phyloP scores from a whole-genome alignment of 2,329 filamentous ascomycete species.

The Tolypocladium ovalisporum region DNA sequence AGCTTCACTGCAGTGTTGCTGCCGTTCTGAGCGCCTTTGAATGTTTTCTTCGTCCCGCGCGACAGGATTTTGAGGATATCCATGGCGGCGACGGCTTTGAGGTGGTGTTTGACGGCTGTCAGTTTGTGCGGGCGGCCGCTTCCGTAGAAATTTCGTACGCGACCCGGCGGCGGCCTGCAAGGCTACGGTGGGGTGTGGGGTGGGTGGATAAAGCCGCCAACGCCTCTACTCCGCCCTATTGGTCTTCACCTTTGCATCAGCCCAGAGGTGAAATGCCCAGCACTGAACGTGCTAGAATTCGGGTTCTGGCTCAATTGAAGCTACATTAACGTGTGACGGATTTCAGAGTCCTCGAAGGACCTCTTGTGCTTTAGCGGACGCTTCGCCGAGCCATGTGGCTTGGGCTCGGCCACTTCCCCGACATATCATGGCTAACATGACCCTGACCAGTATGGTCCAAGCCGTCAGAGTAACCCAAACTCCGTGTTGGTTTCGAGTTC shows the following conservation, averaged over 20 bases:
- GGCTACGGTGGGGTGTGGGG: constrained; percentile 7
- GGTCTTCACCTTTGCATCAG: not conserved
- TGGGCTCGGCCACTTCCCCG: not conserved
- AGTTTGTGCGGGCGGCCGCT: not conserved
- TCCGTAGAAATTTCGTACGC: constrained; percentile 8
- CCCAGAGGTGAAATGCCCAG: not conserved
- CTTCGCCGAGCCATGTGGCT: not conserved
- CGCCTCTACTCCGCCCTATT: not conserved
- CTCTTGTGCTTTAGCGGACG: not conserved
- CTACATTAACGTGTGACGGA: not conserved
- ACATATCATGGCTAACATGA: not conserved
- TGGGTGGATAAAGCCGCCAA: not conserved
- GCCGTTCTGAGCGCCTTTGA: constrained; percentile 20
- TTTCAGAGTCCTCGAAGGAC: not conserved
- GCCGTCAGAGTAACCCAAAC: not conserved
- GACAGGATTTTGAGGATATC: constrained; percentile 66
- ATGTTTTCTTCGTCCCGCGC: constrained; percentile 51
- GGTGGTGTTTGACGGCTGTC: not conserved
- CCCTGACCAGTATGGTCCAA: not conserved
- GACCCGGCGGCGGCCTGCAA: constrained; percentile 9
- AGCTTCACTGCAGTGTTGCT: constrained; percentile 30
- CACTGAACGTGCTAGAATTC: not conserved
- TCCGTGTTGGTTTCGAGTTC: not conserved
- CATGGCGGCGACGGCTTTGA: constrained; percentile 29
- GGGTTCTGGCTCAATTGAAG: not conserved